phyloP scores from a whole-genome alignment of 2,329 filamentous ascomycete species.

The Fusarium armeniacum region DNA sequence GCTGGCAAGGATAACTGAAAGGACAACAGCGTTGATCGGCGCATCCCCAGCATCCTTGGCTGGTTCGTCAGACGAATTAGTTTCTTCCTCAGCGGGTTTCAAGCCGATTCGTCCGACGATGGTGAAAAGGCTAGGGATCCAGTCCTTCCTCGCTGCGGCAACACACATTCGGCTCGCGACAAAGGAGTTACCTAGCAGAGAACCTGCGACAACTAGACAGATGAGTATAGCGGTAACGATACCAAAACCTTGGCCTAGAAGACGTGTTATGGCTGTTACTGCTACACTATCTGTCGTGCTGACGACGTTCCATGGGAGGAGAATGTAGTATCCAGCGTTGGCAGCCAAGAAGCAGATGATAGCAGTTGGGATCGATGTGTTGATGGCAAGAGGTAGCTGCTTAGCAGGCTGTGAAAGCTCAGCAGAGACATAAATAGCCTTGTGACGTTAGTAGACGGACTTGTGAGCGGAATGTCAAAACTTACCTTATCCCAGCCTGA shows the following conservation, averaged over 20 bases:
- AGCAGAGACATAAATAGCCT: conserved; percentile 69
- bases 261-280: conserved; percentile 69
- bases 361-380: conserved; percentile 71
- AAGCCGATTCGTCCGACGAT: conserved; percentile 61
- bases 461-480: rapidly evolving
- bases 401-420: conserved; percentile 65
- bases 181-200: conserved; percentile 73
- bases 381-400: conserved; percentile 72
- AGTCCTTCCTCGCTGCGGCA: conserved; percentile 67
- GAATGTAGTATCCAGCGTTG: conserved; percentile 73
- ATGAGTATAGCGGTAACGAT: conserved; percentile 69
- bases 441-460: rapidly evolving
- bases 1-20: conserved; percentile 64
- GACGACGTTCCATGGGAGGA: conserved; percentile 71
- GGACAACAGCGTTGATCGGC: conserved; percentile 67
- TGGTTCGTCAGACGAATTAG: neutral
- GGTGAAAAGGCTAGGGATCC: conserved; percentile 63
- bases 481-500: conserved; percentile 76
- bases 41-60: conserved; percentile 60
- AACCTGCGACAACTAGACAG: conserved; percentile 72
- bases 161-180: conserved; percentile 73
- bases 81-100: conserved; percentile 18
- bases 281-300: conserved; percentile 73
- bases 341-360: conserved; percentile 71
- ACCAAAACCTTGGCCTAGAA: conserved; percentile 68